Evolutionary conservation across 176 grass and related monocot species (phyloP), one percentile per base, ranked within the genome.

Genomic region (Lolium rigidum): DNA sequence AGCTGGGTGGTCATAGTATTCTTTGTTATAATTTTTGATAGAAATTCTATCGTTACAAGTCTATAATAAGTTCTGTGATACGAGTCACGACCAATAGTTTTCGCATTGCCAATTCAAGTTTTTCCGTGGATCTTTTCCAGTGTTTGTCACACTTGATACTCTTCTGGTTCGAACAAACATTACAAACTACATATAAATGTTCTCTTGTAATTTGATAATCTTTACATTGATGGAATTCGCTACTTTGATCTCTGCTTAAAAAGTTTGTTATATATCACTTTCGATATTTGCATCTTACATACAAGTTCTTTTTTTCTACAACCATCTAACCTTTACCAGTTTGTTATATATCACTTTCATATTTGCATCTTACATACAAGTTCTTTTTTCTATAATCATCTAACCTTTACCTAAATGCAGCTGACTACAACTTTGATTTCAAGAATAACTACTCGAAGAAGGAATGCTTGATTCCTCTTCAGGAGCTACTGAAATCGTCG

Each of bases 401-500:
- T n/a, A n/a, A n/a, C n/a, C n/a, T n/a, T n/a, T 43, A 43, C 41
- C 41, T 43, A 43, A 43, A 43, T 43, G 41, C 41, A 43, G 41
- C 13, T 10, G 2, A 59, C 2, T 59, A 77, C 60, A 6, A 16
- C 4, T 87, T 82, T 7, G 6, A 48, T 4, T 11, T 77, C 21
- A 82, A 87, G 79, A 25, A 43, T 0, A 46, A 0, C 0, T 49
- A 43, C 5, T 87, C 85, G 41, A 24, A 82, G 26, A 66, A 55
- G 5, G 10, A 16, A 47, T 76, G 59, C 37, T 43, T 87, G 60
- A 67, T 82, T 57, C 60, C 60, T 65, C 79, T 77, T 75, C 37
- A 88, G 43, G 37, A 82, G 14, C 70, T 82, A 77, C 71, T 77
- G 61, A 88, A 69, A 77, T 69, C 86, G 67, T 69, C 79, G 47